Evolutionary conservation across 2,329 filamentous ascomycete genomes (phyloP), one percentile per base, ranked within the genome.

Genomic region (Thielaviopsis musarum): DNA sequence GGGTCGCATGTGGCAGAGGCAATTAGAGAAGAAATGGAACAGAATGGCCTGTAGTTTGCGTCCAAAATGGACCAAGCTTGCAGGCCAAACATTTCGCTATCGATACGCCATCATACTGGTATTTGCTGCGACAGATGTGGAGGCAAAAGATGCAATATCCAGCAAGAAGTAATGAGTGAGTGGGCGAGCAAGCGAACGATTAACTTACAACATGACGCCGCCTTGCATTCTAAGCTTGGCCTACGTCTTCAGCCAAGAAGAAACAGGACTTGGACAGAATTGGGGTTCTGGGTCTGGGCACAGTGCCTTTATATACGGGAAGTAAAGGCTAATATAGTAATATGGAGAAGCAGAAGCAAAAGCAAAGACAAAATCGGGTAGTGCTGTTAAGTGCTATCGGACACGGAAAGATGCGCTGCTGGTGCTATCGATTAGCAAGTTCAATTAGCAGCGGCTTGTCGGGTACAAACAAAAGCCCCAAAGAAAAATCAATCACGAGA

Each of bases 401-500:
- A 34, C 30, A 34, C 30, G 30, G 30, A 34, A 34, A 10, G 30
- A 10, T 34, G 30, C 30, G 6, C 10, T 34, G 30, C 10, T 34
- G 30, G 30, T 34, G 30, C 9, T 34, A 34, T 34, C 30, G 30
- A 9, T 34, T 34, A 34, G 30, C 30, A 7, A n/a, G 30, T 7
- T 34, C 30, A 34, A 34, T 34, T 34, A 34, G 26, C 26, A 28
- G 26, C 9, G 9, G 30, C 30, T 34, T 34, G 30, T 10, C 10
- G 30, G 30, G 30, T 34, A 7, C 15, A n/a, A 45, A n/a, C 38
- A 45, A n/a, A 45, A n/a, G 15, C 10, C 17, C 38, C 38, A 19
- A 54, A 54, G 13, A n/a, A 30, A 17, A 22, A 19, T 26, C n/a
- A 59, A 59, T 59, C 58, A 59, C 58, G 58, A 59, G 58, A 59